These are phyloP conservation scores for Saksenaea vasiformis DNA, from an alignment of 371 early-diverging fungal genomes.

Conservation along the genomic window DNA sequence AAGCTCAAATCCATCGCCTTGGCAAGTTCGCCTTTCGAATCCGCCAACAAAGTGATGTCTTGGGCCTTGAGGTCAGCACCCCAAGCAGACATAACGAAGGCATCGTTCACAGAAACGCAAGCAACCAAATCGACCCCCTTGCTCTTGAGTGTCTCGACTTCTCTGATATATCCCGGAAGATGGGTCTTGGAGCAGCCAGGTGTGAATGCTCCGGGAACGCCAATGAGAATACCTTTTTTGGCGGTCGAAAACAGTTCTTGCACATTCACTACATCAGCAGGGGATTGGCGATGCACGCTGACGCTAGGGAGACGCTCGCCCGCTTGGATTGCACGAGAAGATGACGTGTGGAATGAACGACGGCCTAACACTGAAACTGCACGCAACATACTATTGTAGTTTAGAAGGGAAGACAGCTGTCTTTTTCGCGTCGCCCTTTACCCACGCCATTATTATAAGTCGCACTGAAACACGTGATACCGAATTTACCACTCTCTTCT, in stretches of 20 bases:
- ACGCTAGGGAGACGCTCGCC: slow-evolving; percentile 42
- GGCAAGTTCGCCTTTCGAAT: slow-evolving; percentile 64
- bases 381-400: not conserved
- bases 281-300: slow-evolving; percentile 40
- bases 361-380: not conserved
- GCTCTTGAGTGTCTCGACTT: slow-evolving; percentile 59
- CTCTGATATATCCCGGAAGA: slow-evolving; percentile 68
- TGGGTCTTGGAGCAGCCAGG: slow-evolving; percentile 70
- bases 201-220: slow-evolving; percentile 69
- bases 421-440: too few relatives aligned
- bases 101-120: slow-evolving; percentile 70
- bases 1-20: slow-evolving; percentile 65
- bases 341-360: slow-evolving; percentile 20
- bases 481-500: too few relatives aligned
- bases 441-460: too few relatives aligned
- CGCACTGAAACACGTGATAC: too few relatives aligned
- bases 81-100: slow-evolving; percentile 79
- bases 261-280: slow-evolving; percentile 42
- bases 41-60: slow-evolving; percentile 62
- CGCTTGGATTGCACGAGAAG: slow-evolving; percentile 19
- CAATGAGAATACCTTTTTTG: slow-evolving; percentile 55
- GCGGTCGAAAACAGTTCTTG: slow-evolving; percentile 44
- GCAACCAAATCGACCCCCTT: slow-evolving; percentile 69
- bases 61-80: slow-evolving; percentile 47
- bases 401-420: not conserved